phyloP scores from a whole-genome alignment of 2,329 filamentous ascomycete genomes.

The Talaromyces islandicus region DNA sequence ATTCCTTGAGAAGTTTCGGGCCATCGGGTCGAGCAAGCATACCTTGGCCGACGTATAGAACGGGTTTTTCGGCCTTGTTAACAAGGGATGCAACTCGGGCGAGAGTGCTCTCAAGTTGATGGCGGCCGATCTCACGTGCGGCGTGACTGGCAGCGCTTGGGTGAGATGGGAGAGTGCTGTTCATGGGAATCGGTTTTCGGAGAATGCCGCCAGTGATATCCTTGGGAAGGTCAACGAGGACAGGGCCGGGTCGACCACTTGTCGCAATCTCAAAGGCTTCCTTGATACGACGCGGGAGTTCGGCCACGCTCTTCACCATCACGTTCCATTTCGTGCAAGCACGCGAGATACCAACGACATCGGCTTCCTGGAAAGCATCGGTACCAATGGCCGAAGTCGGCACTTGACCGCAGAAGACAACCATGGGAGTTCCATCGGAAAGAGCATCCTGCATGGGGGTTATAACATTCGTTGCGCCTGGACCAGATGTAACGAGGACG shows the following conservation, averaged over 20 bases:
- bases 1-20: conserved; percentile 69
- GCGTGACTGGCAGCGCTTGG: conserved; percentile 82
- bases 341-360: conserved; percentile 87
- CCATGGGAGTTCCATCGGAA: conserved; percentile 90
- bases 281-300: conserved; percentile 89
- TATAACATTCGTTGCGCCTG: conserved; percentile 92
- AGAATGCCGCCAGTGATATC: conserved; percentile 87
- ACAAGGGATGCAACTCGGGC: conserved; percentile 72
- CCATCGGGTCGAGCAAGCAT: conserved; percentile 75
- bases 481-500: conserved; percentile 92
- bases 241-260: conserved; percentile 85
- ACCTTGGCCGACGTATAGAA: conserved; percentile 93
- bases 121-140: conserved; percentile 65
- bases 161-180: conserved; percentile 65
- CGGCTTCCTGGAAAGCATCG: conserved; percentile 95
- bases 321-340: conserved; percentile 99
- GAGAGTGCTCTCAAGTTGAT: conserved; percentile 68
- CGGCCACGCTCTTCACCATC: conserved; percentile 92
- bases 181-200: conserved; percentile 74
- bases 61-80: conserved; percentile 84
- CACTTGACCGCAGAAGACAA: conserved; percentile 94
- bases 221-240: conserved; percentile 92
- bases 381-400: conserved; percentile 83
- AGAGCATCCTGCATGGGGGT: conserved; percentile 95
- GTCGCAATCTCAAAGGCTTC: conserved; percentile 98